Evolutionary conservation across 768 basidiomycete genomes (phyloP), one percentile per base, ranked within the genome.

Genomic region (Rubroboletus pulcherrimus): DNA sequence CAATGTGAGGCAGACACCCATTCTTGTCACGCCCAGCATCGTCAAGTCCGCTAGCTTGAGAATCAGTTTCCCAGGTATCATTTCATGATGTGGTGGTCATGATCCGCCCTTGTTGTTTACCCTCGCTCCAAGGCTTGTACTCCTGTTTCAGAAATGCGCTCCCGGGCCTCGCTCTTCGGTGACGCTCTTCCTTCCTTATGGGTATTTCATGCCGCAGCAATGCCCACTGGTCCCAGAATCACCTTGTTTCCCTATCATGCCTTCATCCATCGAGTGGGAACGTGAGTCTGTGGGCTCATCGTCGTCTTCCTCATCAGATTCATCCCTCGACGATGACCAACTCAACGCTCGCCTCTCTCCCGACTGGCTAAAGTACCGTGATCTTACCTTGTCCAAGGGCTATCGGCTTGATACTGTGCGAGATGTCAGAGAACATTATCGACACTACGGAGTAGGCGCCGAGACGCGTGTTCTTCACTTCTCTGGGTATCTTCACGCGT

Each of bases 331-430:
- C 52, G 71, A 71, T 29, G 68, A 70, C 14, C 78, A 83, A 54
- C 70, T 78, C 52, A 88, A 91, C 63, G 63, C 66, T 19, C 85
- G 88, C 47, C 56, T 86, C 37, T 72, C 72, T 19, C 88, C 87
- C 4, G 73, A 78, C 61, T 91, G 89, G 89, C 74, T 75, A 35
- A 73, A 72, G 49, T 86, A 87, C 65, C 73, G 77, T 11, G 53
- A 62, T 45, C 54, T 81, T 33, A 71, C 88, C 45, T 69, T 76
- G 42, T 53, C 67, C 53, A 76, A 77, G 42, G 88, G 86, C 5
- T 82, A 82, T 63, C 80, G 75, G 35, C 80, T 90, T 1, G 86
- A 90, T 59, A 91, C 87, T 29, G 80, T 81, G 40, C 75, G 77
- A 47, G 87, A 89, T 61, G 88, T 85, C 29, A 83, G 79, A 66